Base-by-base conservation (phyloP, 2,329 filamentous ascomycete species). In the Aspergillus neoniger region DNA sequence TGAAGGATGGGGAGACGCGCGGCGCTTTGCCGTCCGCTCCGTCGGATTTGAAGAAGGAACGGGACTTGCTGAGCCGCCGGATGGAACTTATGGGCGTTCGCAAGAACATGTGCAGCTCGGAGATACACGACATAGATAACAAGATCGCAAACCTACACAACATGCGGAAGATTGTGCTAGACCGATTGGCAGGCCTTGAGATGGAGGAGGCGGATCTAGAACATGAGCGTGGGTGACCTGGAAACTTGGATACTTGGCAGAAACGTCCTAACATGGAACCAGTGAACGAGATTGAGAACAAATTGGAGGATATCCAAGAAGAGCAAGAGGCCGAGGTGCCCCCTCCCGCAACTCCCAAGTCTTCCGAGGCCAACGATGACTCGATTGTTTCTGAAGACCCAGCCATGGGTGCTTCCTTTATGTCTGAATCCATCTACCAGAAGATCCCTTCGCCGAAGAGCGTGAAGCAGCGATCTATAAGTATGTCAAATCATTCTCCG, bases 391-490 rank as follows among this genome's bases (percentile, higher is more conserved):
- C 90, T 72, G 77, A 89, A 69, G 81, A 79, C 41, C 74, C 77
- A 60, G 78, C 78, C 51, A 79, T 80, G 69, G 81, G 83, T 66
- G 80, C 81, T 5, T 85, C 85, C 1, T 99, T 98, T 80, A 98
- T 98, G 95, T 97, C 95, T 3, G 92, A 97, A 76, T 97, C 93
- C 12, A 91, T 99, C 68, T 99, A 98, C 75, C 91, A 96, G 67
- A 97, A 97, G 77, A 80, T 99, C 8, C 91, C 93, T 0, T 79
- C 81, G n/a, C 81, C 84, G 7, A 84, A 82, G 65, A 80, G 82
- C 23, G 78, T 82, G 65, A 81, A 81, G 63, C 77, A 80, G 56
- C 77, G 76, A 63, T 74, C 75, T 57, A 76, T 75, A 63, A 75
- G 78, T 80, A 73, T 53, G 72, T 5, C 39, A 36, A 1, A 19